A percentile compares a stretch with the other conserved stretches of the same genome.
Evolutionary conservation across 768 basidiomycete species (phyloP).

Genomic region (Lyophyllum decastes): DNA sequence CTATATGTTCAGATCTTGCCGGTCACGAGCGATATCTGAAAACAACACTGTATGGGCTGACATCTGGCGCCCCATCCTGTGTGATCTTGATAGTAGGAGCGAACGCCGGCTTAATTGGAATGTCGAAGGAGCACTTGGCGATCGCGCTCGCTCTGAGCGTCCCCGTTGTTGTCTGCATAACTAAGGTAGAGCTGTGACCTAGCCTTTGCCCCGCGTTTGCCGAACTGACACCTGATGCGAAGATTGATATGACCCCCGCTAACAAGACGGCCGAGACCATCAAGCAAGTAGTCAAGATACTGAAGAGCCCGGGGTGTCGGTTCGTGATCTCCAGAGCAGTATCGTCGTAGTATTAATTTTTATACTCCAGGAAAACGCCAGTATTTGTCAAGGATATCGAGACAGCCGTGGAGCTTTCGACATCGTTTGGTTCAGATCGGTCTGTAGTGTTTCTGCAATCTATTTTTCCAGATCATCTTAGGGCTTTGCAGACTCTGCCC

Average conservation of each 20-base stretch:
- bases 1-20: slow-evolving; percentile 67
- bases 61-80: slow-evolving; percentile 91
- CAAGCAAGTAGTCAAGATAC: slow-evolving; percentile 89
- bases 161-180: slow-evolving; percentile 91
- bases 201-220: not conserved
- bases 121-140: slow-evolving; percentile 96
- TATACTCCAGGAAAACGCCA: slow-evolving; percentile 63
- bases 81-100: slow-evolving; percentile 93
- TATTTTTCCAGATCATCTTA: not conserved
- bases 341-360: not conserved
- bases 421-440: slow-evolving; percentile 74
- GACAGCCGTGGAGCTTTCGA: slow-evolving; percentile 76
- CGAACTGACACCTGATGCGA: not conserved
- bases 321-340: slow-evolving; percentile 27
- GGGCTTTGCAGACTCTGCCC: slow-evolving; percentile 68
- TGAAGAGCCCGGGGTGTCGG: slow-evolving; percentile 93
- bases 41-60: slow-evolving; percentile 93
- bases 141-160: slow-evolving; percentile 93
- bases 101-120: slow-evolving; percentile 88
- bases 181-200: slow-evolving; percentile 62
- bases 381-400: slow-evolving; percentile 85
- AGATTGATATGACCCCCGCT: slow-evolving; percentile 97
- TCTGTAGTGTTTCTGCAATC: slow-evolving; percentile 24
- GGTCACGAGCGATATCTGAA: slow-evolving; percentile 93
- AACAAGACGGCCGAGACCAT: slow-evolving; percentile 90